Evolutionary conservation across 83 land plant species (phyloP), one percentile per base, ranked within the genome.

Genomic region (Thuja plicata): DNA sequence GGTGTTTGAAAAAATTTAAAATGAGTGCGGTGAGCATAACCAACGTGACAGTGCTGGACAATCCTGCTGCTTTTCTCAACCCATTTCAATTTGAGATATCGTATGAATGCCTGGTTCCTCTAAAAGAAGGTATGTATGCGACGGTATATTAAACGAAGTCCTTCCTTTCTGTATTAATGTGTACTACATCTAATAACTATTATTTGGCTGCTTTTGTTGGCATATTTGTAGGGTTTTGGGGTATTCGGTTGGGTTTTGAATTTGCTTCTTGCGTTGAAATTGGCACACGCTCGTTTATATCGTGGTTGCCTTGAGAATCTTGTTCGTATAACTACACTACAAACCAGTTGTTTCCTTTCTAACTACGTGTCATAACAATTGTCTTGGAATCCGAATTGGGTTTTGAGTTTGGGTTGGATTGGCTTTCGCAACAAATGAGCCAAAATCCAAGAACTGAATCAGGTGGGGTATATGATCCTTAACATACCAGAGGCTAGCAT

Each of bases 51-150:
- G 87, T 86, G 43, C 87, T 86, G 71, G 87, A 86, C 70, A 86
- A 86, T 86, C 87, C 87, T 35, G 66, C 87, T 35, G 87, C 87
- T 11, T 86, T 86, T 60, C 87, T 86, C 71, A 86, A 86, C 71
- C 87, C 87, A 35, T 86, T 86, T 55, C 87, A 86, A n/a, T 86
- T 86, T 55, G 87, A 86, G 87, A 86, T 86, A 17, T 86, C 87
- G 2, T 86, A 86, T 17, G 71, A 86, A 35, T 86, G 87, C 48
- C 45, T 86, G 70, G 70, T 86, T 50, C 87, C 87, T 55, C 52
- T 73, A 15, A 87, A 87, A 43, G 79, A 87, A 37, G 82, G 83
- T 73, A 87, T 79, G 45, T 27, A 66, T 66, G 10, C 30, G 27
- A 24, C n/a, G 27, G 7, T 7, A 6, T 66, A 8, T 66, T 8